Evolutionary conservation across 345 rosid genomes (phyloP), one percentile per base, ranked within the genome.

Genomic region (Eucalyptus regnans): DNA sequence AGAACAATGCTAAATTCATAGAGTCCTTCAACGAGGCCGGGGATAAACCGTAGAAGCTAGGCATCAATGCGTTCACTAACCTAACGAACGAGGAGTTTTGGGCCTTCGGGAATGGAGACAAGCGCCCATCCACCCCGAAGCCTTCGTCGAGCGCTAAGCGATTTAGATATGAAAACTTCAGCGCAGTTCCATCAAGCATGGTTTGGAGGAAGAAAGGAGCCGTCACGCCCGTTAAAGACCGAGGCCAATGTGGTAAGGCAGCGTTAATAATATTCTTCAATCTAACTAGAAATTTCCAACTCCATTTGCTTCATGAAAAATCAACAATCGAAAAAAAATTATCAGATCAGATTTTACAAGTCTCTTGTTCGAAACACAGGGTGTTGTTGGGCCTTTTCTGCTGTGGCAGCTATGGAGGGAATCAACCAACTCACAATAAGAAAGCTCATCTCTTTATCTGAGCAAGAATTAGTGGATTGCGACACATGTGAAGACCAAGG

Each of bases 1-100:
- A 89, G 88, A 71, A 87, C 37, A 93, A 93, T 54, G 90, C 92
- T 7, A 88, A 64, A 80, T 92, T 88, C 56, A 89, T 92, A 17
- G 93, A 88, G 44, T 91, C 90, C 10, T 88, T 90, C 48, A 94
- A 93, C 60, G 58, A 86, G 11, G 87, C 54, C 1, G 89, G 86
- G 23, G 41, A 87, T 7, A 83, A 66, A n/a, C 37, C 91, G 37
- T 94, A 94, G 89, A 90, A 89, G 90, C 89, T 94, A 20, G 64
- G 91, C 50, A 17, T 94, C 66, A 94, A 92, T 9, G 86, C 50
- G 49, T 93, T 94, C 86, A 92, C 93, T 1, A 91, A 94, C 58
- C 86, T 52, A 44, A 93, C 93, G 17, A 90, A 88, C 49, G 86
- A 91, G 48, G 92, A 91, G 86, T 91, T 92, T 62, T 31, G 9